These are phyloP conservation scores for Fusarium virguliforme DNA, from an alignment of 2,329 filamentous ascomycete species.

Conservation along the genomic window DNA sequence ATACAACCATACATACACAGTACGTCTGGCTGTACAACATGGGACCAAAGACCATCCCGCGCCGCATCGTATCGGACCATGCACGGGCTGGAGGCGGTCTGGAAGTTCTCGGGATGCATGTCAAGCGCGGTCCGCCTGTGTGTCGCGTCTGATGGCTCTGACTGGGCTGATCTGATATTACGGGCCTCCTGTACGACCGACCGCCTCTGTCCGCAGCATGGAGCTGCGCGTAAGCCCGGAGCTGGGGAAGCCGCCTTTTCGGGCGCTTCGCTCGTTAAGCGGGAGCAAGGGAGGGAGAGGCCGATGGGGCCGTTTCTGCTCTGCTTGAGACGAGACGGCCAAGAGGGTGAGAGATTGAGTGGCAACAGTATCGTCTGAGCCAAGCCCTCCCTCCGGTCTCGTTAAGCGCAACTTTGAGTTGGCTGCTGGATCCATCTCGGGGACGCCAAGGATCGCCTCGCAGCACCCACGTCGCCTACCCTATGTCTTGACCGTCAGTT, in stretches of 20 bases:
- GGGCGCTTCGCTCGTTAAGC: constrained; percentile 25
- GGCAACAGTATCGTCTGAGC: constrained; percentile 23
- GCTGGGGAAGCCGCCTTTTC: not conserved
- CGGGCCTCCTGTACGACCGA: not conserved
- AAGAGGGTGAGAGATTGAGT: constrained; percentile 10
- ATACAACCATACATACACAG: constrained; percentile 1
- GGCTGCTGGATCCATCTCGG: constrained; percentile 10
- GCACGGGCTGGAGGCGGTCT: constrained; percentile 36
- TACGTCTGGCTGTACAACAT: constrained; percentile 7
- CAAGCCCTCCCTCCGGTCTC: constrained; percentile 13
- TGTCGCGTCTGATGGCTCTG: not conserved
- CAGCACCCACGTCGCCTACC: constrained; percentile 3
- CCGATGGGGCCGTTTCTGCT: not conserved
- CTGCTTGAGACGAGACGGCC: constrained; percentile 2
- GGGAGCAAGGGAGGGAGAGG: not conserved
- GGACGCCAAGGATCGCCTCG: not conserved
- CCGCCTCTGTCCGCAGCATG: not conserved
- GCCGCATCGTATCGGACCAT: constrained; percentile 10
- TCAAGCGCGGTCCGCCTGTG: constrained; percentile 19
- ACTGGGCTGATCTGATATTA: constrained; percentile 19
- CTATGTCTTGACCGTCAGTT: constrained; percentile 1
- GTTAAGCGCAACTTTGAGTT: constrained; percentile 34
- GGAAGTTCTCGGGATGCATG: constrained; percentile 38
- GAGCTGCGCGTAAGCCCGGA: constrained; percentile 9
- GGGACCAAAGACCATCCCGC: not conserved